Evolutionary conservation across 805 yeast genomes (phyloP).

Genomic region (Metschnikowia amazonensis): DNA sequence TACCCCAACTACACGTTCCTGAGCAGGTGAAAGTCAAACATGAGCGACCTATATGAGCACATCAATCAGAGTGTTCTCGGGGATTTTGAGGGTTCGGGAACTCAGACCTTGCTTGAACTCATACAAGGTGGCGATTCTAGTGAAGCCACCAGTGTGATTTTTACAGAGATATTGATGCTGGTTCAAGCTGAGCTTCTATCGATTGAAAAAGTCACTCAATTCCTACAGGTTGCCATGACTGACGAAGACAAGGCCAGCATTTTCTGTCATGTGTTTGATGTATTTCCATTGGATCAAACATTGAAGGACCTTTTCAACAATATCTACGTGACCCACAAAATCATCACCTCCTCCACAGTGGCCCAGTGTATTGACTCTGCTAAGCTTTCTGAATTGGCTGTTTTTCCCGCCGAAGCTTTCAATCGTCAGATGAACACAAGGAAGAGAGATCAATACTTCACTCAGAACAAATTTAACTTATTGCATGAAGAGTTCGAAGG

Average conservation of each 20-base stretch:
- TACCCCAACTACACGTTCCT: not conserved
- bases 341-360: slow-evolving; percentile 31
- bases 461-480: slow-evolving; percentile 59
- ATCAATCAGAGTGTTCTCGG: slow-evolving; percentile 31
- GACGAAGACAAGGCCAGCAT: slow-evolving; percentile 30
- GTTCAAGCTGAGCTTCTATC: slow-evolving; percentile 22
- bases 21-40: not conserved
- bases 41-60: slow-evolving; percentile 14
- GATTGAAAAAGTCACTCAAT: slow-evolving; percentile 18
- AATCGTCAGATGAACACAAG: slow-evolving; percentile 35
- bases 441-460: slow-evolving; percentile 41
- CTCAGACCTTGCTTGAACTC: slow-evolving; percentile 28
- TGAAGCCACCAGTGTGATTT: slow-evolving; percentile 23
- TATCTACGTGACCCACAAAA: slow-evolving; percentile 17
- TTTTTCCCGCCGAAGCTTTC: slow-evolving; percentile 32
- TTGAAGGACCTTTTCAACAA: slow-evolving; percentile 22
- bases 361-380: slow-evolving; percentile 30
- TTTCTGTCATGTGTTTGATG: slow-evolving; percentile 38
- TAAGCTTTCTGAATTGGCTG: slow-evolving; percentile 22
- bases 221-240: slow-evolving; percentile 27
- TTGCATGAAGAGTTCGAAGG: slow-evolving; percentile 78
- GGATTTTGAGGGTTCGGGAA: slow-evolving; percentile 30
- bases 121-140: slow-evolving; percentile 23
- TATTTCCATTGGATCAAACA: slow-evolving; percentile 29
- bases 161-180: slow-evolving; percentile 32